Evolutionary conservation across 306 rosid species (phyloP).

Genomic region (Acacia melanoxylon): DNA sequence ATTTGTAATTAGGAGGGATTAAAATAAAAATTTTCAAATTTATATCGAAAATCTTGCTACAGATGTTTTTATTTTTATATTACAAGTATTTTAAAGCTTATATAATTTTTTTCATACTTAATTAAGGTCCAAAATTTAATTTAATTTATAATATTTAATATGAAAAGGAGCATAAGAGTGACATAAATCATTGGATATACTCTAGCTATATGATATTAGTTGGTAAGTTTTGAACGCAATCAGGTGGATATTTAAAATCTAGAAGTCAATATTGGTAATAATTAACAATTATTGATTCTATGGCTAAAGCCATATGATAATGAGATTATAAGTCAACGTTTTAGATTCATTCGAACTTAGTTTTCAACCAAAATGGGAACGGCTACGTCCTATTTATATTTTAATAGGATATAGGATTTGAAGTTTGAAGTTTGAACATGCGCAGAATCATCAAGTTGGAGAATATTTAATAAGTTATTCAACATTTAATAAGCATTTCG

Average conservation of each 20-base stretch:
- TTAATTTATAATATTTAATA: not conserved
- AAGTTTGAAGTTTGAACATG: not conserved
- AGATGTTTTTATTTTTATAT: not conserved
- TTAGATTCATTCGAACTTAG: not conserved
- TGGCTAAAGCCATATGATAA: not conserved
- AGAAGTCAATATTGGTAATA: not conserved
- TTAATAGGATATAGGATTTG: not conserved
- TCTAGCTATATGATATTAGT: not conserved
- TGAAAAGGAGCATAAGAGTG: not conserved
- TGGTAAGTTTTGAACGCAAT: not conserved
- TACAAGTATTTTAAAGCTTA: not conserved
- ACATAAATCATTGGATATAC: not conserved
- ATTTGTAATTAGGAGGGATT: not conserved
- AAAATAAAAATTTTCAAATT: not conserved
- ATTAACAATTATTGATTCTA: not conserved
- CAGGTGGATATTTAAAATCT: not conserved
- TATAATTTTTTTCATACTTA: not conserved
- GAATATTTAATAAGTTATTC: not conserved
- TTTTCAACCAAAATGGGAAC: not conserved
- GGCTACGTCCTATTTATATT: not conserved
- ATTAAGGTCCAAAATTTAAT: not conserved
- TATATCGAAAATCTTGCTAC: not conserved
- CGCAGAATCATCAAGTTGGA: not conserved
- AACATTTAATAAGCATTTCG: not conserved
- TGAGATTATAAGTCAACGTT: not conserved